These are phyloP conservation scores for Glycine soja DNA, from an alignment of 306 rosid species.

Conservation along the genomic window DNA sequence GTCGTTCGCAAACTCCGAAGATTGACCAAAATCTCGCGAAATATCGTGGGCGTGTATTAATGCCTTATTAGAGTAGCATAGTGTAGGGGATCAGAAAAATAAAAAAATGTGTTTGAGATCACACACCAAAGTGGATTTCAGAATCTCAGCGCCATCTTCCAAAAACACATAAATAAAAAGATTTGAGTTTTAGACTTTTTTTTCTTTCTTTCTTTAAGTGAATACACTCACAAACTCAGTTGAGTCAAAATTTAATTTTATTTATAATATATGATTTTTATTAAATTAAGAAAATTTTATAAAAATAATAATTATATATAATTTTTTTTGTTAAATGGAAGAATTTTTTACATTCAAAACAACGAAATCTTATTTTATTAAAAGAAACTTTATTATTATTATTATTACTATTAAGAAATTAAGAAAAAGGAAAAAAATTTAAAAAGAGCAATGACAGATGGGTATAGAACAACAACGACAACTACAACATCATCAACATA, in stretches of 20 bases:
- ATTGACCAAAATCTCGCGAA: slow-evolving; percentile 61
- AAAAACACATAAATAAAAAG: slow-evolving; percentile 49
- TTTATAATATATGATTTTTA: no score
- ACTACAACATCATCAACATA: neutral
- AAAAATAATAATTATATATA: no score
- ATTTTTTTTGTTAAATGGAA: no score
- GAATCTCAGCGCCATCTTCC: slow-evolving; percentile 80
- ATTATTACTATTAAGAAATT: neutral
- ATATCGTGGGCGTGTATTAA: slow-evolving; percentile 29
- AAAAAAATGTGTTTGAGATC: slow-evolving; percentile 52
- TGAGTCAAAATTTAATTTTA: no score
- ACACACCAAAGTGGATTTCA: slow-evolving; percentile 79
- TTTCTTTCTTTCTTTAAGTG: no score
- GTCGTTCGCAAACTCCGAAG: slow-evolving; percentile 45
- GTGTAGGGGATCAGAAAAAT: slow-evolving; percentile 30
- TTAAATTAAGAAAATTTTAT: no score
- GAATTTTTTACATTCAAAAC: no score
- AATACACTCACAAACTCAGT: no score
- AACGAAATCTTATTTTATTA: neutral
- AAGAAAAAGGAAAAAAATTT: neutral
- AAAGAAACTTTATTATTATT: slow-evolving; percentile 56
- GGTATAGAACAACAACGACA: slow-evolving; percentile 21
- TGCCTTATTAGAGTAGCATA: slow-evolving; percentile 22
- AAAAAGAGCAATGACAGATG: slow-evolving; percentile 40
- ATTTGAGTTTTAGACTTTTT: slow-evolving; percentile 64